phyloP scores from a whole-genome alignment of 176 grass and related monocot species.

The barley (Hordeum vulgare) region MorexV3_pseudomolecules_assembly NC_058519.1:449971673-449972172 shows the following conservation, averaged over 20 bases:
- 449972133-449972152: background rate
- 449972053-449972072: background rate
- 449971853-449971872: background rate
- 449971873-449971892: background rate
- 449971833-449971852: conserved; percentile 7
- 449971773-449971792: background rate
- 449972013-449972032: background rate
- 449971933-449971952: background rate
- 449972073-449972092: background rate
- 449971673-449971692: background rate
- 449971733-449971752: background rate
- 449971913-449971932: background rate
- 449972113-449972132: background rate
- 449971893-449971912: background rate
- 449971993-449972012: background rate
- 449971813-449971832: conserved; percentile 8
- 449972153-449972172: background rate
- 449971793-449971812: background rate
- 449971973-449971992: conserved; percentile 1
- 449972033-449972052: background rate
- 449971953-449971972: background rate
- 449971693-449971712: background rate
- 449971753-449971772: background rate
- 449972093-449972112: background rate
- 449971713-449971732: background rate